Evolutionary conservation across 192 early-diverging fungal genomes (phyloP).

Genomic region (Globomyces pollinis-pini): DNA sequence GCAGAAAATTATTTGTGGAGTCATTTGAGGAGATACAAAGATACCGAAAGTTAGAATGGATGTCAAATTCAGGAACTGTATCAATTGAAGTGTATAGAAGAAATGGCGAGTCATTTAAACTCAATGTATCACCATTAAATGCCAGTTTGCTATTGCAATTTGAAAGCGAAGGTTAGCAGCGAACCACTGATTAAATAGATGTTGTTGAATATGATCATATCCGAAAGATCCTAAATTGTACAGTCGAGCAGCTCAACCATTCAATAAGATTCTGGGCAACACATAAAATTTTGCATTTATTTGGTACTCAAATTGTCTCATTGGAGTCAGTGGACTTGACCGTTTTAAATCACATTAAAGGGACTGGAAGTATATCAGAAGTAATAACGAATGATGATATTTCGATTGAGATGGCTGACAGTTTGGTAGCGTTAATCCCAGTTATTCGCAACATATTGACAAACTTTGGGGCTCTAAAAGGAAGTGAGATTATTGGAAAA

Average conservation of each 20-base stretch:
- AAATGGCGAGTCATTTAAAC: not conserved
- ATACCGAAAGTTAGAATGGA: constrained; percentile 2
- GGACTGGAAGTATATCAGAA: no score
- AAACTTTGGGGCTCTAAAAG: no score
- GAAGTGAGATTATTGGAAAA: no score
- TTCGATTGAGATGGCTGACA: no score
- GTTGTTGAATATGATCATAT: not conserved
- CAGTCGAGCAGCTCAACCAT: not conserved
- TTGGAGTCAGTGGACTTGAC: no score
- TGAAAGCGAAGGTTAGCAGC: not conserved
- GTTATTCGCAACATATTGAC: no score
- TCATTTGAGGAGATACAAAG: not conserved
- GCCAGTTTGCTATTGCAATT: not conserved
- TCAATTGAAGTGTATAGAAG: not conserved
- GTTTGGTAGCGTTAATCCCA: no score
- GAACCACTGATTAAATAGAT: not conserved
- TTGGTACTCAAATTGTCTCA: not conserved
- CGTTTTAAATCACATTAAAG: no score
- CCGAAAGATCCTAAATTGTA: not conserved
- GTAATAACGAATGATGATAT: no score
- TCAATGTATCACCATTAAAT: not conserved
- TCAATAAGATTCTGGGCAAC: not conserved
- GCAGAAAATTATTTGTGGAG: not conserved
- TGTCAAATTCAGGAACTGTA: not conserved
- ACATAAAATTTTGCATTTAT: not conserved